phyloP scores from a whole-genome alignment of 2,329 filamentous ascomycete genomes.

The Sporothrix pallida region DNA sequence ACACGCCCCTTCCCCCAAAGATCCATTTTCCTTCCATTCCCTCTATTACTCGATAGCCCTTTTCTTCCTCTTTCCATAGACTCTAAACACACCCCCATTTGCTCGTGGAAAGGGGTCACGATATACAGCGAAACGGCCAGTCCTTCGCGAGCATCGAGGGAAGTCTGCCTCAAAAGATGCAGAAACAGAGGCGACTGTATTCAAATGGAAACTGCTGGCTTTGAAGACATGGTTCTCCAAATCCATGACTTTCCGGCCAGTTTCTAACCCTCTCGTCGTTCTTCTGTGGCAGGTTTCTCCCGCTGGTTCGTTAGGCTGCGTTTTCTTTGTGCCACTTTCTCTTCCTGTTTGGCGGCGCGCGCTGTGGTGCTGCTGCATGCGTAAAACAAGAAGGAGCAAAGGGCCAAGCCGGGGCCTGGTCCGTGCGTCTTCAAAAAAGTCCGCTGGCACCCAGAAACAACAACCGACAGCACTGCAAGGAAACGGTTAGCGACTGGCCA shows the following conservation, averaged over 20 bases:
- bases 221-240: background rate
- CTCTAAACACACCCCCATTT: slow-evolving; percentile 31
- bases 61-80: slow-evolving; percentile 31
- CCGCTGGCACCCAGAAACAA: slow-evolving; percentile 6
- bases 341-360: slow-evolving; percentile 19
- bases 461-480: slow-evolving; percentile 17
- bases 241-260: background rate
- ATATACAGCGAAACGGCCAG: background rate
- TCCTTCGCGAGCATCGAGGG: background rate
- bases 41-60: background rate
- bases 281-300: background rate
- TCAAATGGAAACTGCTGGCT: background rate
- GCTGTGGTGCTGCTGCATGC: background rate
- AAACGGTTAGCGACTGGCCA: slow-evolving; percentile 16
- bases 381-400: slow-evolving; percentile 12
- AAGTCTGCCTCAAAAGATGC: background rate
- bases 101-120: background rate
- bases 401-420: slow-evolving; percentile 28
- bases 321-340: slow-evolving; percentile 19
- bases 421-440: slow-evolving; percentile 31
- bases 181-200: background rate
- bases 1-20: background rate
- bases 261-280: slow-evolving; percentile 1
- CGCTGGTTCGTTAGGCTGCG: slow-evolving; percentile 20
- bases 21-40: slow-evolving; percentile 14